Evolutionary conservation across 2,329 filamentous ascomycete species (phyloP).

Genomic region (Trichoderma cornu-damae): DNA sequence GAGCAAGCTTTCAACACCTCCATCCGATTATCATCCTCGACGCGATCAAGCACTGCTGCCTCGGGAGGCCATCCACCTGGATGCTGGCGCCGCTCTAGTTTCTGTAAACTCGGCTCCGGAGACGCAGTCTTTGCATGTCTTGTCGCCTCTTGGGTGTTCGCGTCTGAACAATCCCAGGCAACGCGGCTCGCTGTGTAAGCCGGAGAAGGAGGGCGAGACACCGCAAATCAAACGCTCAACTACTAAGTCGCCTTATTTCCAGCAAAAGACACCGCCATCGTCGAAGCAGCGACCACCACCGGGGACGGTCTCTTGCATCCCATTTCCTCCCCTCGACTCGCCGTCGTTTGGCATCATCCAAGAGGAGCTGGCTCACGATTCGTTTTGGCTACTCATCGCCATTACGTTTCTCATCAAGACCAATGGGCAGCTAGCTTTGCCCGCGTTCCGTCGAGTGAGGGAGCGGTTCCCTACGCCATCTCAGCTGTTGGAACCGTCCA

Average conservation of each 20-base stretch:
- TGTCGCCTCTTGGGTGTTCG: background rate
- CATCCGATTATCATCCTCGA: background rate
- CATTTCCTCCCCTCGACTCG: conserved; percentile 62
- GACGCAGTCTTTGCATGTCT: background rate
- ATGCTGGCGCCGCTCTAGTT: too few relatives aligned
- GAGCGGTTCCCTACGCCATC: conserved; percentile 61
- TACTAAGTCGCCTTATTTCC: conserved; percentile 34
- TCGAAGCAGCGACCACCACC: conserved; percentile 34
- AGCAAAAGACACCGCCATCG: conserved; percentile 16
- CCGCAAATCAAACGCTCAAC: conserved; percentile 17
- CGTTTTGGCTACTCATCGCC: conserved; percentile 76
- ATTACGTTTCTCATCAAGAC: conserved; percentile 84
- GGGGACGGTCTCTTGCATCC: conserved; percentile 49
- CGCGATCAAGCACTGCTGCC: background rate
- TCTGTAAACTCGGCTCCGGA: background rate
- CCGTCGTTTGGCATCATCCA: conserved; percentile 74
- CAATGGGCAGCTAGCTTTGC: conserved; percentile 66
- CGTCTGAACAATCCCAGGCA: background rate
- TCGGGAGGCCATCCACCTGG: background rate
- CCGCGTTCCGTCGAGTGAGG: conserved; percentile 66
- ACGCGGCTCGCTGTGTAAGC: background rate
- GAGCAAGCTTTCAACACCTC: background rate
- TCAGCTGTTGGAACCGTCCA: conserved; percentile 52
- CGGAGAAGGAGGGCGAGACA: background rate
- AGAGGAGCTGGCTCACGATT: conserved; percentile 67